These are phyloP conservation scores for Tuber indicum DNA, from an alignment of 495 filamentous ascomycete genomes.

Conservation along the genomic window DNA sequence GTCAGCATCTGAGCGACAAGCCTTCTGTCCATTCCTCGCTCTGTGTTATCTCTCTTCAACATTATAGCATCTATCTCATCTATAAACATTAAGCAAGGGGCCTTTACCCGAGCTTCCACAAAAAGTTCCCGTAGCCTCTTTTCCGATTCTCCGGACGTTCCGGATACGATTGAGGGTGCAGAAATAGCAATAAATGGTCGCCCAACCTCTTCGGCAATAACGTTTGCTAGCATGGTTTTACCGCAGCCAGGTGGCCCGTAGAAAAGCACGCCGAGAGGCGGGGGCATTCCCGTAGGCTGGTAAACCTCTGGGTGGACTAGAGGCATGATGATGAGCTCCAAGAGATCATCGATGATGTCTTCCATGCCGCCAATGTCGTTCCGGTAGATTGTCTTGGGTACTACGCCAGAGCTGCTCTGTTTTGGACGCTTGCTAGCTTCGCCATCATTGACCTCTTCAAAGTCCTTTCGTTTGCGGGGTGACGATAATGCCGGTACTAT, in stretches of 20 bases:
- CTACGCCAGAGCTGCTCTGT: no score
- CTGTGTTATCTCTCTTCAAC: constrained; percentile 82
- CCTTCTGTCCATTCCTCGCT: constrained; percentile 91
- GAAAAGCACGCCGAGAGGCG: no score
- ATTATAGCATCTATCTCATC: constrained; percentile 97
- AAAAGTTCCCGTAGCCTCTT: constrained; percentile 88
- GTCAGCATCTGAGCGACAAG: constrained; percentile 93
- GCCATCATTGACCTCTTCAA: no score
- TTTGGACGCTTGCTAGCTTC: no score
- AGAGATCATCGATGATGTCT: no score
- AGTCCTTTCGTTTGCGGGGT: no score
- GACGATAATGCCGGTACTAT: no score
- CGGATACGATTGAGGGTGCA: constrained; percentile 79
- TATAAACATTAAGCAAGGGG: constrained; percentile 88
- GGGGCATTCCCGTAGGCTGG: no score
- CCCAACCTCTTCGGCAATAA: constrained; percentile 76
- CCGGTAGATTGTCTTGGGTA: no score
- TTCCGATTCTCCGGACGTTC: constrained; percentile 96
- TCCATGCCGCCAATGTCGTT: no score
- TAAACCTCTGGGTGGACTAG: no score
- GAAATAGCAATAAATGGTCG: constrained; percentile 82
- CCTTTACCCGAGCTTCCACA: constrained; percentile 76
- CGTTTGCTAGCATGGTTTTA: constrained; percentile 88
- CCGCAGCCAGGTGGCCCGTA: constrained; percentile 65
- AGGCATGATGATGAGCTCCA: no score